A percentile compares a stretch with the other conserved stretches of the same genome.
These are phyloP conservation scores for Trichosanthes cucumerina DNA, from an alignment of 306 rosid species.

Conservation along the genomic window DNA sequence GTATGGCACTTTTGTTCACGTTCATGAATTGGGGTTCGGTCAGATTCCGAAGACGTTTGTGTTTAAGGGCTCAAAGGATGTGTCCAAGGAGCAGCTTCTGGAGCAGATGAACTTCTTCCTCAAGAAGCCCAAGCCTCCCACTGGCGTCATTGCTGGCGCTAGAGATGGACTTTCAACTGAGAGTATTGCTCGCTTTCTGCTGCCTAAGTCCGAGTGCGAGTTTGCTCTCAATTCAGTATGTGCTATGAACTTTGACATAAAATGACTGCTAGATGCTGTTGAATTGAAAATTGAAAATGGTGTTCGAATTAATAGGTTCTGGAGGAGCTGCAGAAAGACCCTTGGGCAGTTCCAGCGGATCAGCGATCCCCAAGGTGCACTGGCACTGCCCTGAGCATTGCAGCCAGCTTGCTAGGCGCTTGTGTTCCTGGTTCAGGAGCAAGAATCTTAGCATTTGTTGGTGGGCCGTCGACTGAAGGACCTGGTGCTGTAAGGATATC, in stretches of 20 bases:
- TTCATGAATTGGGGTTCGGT: conserved; percentile 81
- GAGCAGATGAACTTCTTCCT: conserved; percentile 79
- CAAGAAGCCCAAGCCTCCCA: conserved; percentile 58
- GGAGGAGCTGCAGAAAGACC: conserved; percentile 97
- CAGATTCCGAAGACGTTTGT: conserved; percentile 63
- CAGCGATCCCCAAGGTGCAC: conserved; percentile 80
- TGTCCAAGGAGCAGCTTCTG: conserved; percentile 69
- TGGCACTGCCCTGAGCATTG: conserved; percentile 73
- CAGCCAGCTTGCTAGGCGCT: conserved; percentile 85
- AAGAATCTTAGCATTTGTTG: conserved; percentile 83
- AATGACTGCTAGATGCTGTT: background rate
- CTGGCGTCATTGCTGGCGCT: conserved; percentile 83
- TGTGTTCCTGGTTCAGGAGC: conserved; percentile 97
- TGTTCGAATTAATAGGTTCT: conserved; percentile 36
- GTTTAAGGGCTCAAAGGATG: conserved; percentile 72
- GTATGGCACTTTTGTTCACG: conserved; percentile 67
- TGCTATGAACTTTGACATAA: background rate
- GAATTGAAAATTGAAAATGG: background rate
- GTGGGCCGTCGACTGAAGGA: conserved; percentile 96
- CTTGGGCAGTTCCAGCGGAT: conserved; percentile 76
- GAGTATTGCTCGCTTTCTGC: conserved; percentile 67
- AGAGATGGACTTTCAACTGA: conserved; percentile 73
- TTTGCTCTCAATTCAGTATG: conserved; percentile 69
- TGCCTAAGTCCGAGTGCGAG: conserved; percentile 79
- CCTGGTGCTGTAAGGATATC: conserved; percentile 72